Evolutionary conservation across 805 yeast genomes (phyloP), one percentile per base, ranked within the genome.

Genomic region (Babjeviella inositovora): DNA sequence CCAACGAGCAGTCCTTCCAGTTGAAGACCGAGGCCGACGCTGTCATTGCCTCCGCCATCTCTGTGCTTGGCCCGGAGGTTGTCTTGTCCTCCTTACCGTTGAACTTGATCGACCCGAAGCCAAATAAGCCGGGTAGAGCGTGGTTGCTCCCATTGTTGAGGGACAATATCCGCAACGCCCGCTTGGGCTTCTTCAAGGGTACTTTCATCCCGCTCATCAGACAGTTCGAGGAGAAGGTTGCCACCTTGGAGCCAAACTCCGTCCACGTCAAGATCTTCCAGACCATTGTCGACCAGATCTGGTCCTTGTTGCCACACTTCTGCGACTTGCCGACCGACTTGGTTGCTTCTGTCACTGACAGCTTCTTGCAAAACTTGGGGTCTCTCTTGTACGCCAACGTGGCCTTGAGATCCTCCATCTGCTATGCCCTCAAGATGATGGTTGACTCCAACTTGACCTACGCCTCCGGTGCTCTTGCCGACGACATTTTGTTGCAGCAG

Each of bases 71-170:
- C 3, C 95, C 97, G 7, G 92, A 77, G 35, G 67, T 59, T 8
- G 90, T 90, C 3, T 51, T 87, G 30, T 47, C 65, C 21, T 53
- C 64, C 4, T 57, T 90, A 16, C 97, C 99, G 5, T 56, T 90
- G 39, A 82, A 87, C 40, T 57, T 90, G 36, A 57, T 60, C 15
- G 61, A 62, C 21, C 67, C 74, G 5, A 44, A 52, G 12, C 35
- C 53, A 13, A 47, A 52, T 15, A 57, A 61, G 20, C 62, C 72
- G n/a, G 96, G 96, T 21, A 68, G 97, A 43, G 96, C 96, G 21
- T 90, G 97, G 96, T 41, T 90, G 36, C 61, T 90, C 32, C 98
- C 98, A 7, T 44, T 90, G 16, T 61, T 90, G 30, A 74, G 96
- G 51, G 96, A 85, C 38, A 71, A 80, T 38, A 76, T 82, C 14